Percentiles rank a stretch among this genome's conserved stretches.
These are phyloP conservation scores for Ustilago vetiveriae DNA, from an alignment of 1,284 basidiomycete species.

Conservation along the genomic window DNA sequence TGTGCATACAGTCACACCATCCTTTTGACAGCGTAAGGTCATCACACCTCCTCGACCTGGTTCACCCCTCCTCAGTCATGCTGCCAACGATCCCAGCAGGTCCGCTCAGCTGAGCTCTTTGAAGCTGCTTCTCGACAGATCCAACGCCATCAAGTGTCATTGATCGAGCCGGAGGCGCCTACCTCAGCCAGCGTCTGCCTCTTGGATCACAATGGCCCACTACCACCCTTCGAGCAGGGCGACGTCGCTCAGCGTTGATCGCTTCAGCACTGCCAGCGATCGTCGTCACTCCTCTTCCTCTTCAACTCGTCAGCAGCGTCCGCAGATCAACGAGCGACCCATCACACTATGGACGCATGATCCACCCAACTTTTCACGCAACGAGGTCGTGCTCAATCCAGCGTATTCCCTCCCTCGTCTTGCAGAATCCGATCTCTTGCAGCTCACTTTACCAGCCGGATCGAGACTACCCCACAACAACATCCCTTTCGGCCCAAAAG, in stretches of 20 bases:
- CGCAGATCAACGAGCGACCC: constrained; percentile 46
- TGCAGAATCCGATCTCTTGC: constrained; percentile 59
- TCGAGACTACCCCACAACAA: constrained; percentile 23
- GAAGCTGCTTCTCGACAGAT: too few relatives aligned
- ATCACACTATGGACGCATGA: constrained; percentile 63
- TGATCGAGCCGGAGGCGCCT: too few relatives aligned
- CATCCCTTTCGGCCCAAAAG: constrained; percentile 35
- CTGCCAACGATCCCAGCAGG: too few relatives aligned
- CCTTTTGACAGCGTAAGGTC: neutral
- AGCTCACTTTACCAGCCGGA: constrained; percentile 38
- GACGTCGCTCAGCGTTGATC: constrained; percentile 46
- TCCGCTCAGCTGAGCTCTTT: too few relatives aligned
- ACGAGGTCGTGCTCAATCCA: constrained; percentile 64
- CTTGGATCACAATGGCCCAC: constrained; percentile 2
- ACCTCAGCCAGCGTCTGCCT: too few relatives aligned
- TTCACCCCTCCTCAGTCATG: too few relatives aligned
- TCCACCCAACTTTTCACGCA: constrained; percentile 62
- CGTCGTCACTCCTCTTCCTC: constrained; percentile 45
- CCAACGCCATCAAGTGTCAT: too few relatives aligned
- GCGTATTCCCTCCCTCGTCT: constrained; percentile 51
- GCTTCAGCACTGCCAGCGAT: constrained; percentile 39
- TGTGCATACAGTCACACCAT: constrained; percentile 4
- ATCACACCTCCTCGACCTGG: too few relatives aligned
- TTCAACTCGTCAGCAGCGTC: constrained; percentile 30
- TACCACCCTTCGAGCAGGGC: constrained; percentile 28